Percentiles rank a stretch among this genome's conserved stretches.
Evolutionary conservation across 2,329 filamentous ascomycete species (phyloP).

Genomic region (Daldinia eschscholtzii): DNA sequence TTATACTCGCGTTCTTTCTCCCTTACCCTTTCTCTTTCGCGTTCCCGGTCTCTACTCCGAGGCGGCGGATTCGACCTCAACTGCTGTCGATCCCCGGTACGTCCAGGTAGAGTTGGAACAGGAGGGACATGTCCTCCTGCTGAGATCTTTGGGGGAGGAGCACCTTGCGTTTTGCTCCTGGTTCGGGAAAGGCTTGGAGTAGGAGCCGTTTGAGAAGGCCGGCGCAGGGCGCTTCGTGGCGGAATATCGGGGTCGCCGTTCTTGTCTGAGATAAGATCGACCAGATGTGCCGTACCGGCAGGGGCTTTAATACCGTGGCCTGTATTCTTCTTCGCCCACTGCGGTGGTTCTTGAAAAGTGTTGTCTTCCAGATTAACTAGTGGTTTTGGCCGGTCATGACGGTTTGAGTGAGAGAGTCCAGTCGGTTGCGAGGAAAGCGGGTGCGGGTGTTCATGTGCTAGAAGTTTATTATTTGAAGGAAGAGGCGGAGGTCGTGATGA

Average conservation of each 20-base stretch:
- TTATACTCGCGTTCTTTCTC: conserved; percentile 43
- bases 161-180: conserved; percentile 49
- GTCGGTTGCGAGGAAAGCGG: conserved; percentile 42
- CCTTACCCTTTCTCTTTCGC: conserved; percentile 41
- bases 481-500: conserved; percentile 41
- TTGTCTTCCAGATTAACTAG: conserved; percentile 49
- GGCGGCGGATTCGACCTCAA: conserved; percentile 26
- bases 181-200: conserved; percentile 43
- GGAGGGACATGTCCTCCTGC: conserved; percentile 41
- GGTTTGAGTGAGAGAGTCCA: conserved; percentile 42
- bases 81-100: conserved; percentile 12
- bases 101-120: conserved; percentile 46
- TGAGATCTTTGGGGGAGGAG: conserved; percentile 36
- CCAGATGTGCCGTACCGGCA: conserved; percentile 49
- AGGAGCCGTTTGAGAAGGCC: conserved; percentile 39
- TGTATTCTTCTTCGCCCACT: conserved; percentile 48
- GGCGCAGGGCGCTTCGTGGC: conserved; percentile 46
- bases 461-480: conserved; percentile 24
- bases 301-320: conserved; percentile 52
- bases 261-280: conserved; percentile 49
- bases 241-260: conserved; percentile 41
- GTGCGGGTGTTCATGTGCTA: conserved; percentile 40
- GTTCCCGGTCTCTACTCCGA: conserved; percentile 32
- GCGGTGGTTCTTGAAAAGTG: conserved; percentile 48
- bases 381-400: conserved; percentile 48